A percentile compares a stretch with the other conserved stretches of the same genome.
Evolutionary conservation across 2,329 filamentous ascomycete species (phyloP).

Genomic region (Fusarium sp.): DNA sequence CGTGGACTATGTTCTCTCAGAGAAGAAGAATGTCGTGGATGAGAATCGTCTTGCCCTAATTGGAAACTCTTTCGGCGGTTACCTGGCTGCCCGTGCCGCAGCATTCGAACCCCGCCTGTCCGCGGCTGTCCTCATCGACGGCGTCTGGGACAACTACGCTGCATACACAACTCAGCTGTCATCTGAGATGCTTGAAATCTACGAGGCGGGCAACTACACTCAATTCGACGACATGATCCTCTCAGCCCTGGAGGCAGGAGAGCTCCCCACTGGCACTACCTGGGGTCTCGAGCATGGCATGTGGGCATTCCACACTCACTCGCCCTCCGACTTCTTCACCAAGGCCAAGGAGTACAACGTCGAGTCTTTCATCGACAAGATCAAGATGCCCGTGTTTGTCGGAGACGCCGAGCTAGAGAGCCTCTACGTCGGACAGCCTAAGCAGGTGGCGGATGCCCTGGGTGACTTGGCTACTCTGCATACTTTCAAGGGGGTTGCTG

Average conservation of each 20-base stretch:
- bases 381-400: conserved; percentile 23
- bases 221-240: conserved; percentile 9
- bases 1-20: conserved; percentile 5
- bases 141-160: conserved; percentile 26
- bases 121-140: conserved; percentile 16
- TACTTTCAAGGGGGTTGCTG: conserved; percentile 19
- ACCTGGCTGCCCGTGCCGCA: conserved; percentile 27
- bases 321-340: conserved; percentile 11
- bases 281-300: conserved; percentile 16
- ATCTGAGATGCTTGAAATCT: background rate
- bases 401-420: conserved; percentile 6
- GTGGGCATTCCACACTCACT: conserved; percentile 18
- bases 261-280: background rate
- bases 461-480: conserved; percentile 19
- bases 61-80: conserved; percentile 26
- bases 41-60: background rate
- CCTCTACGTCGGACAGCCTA: conserved; percentile 11
- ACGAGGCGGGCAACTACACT: conserved; percentile 9
- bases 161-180: conserved; percentile 6
- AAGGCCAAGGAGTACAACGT: conserved; percentile 14
- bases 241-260: background rate
- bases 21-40: conserved; percentile 10
- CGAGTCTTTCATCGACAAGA: conserved; percentile 6
- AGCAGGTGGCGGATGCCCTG: conserved; percentile 22
- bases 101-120: conserved; percentile 22